Evolutionary conservation across 495 filamentous ascomycete species (phyloP), one percentile per base, ranked within the genome.

Genomic region (Astrocystis sublimbata): DNA sequence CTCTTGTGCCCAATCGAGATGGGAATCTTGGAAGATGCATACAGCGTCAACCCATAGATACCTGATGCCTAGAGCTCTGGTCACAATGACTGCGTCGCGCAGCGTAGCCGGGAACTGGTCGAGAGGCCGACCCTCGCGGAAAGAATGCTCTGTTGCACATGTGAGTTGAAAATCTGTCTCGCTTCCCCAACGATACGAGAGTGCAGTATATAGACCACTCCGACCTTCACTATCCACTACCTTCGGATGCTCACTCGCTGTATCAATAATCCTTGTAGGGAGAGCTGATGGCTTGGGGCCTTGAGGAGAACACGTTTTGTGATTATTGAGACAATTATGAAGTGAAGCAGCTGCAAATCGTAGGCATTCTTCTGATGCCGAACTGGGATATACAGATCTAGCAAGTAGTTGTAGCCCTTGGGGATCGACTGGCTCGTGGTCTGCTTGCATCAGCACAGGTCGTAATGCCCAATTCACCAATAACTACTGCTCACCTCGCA

Each of bases 11-110:
- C 67, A 72, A 54, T 77, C 68, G 10, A 68, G 61, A 1, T 17
- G 24, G 5, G 65, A 66, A 51, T 73, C 70, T 64, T 75, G 70
- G 12, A 71, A 47, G 47, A 75, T 75, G 49, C 73, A 75, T 10
- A 75, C 59, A 5, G 69, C 63, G 46, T 75, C 73, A 38, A 74
- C 71, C 33, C 33, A 35, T 5, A 35, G 5, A 35, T 35, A 35
- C 70, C 72, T 73, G 36, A 73, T 57, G 13, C 68, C 68, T 41
- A 75, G 66, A 6, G 41, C 35, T 4, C 64, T 65, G 31, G 65
- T 68, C 19, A 68, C 51, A 19, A 61, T 40, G 21, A 74, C 58
- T 28, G 73, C 69, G 61, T 74, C 71, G 52, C 65, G 65, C 52
- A 72, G 54, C 30, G 71, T 73, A 26, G 36, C 28, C 12, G 71